phyloP scores from a whole-genome alignment of 371 early-diverging fungal species.

The Apophysomyces sp. region DNA sequence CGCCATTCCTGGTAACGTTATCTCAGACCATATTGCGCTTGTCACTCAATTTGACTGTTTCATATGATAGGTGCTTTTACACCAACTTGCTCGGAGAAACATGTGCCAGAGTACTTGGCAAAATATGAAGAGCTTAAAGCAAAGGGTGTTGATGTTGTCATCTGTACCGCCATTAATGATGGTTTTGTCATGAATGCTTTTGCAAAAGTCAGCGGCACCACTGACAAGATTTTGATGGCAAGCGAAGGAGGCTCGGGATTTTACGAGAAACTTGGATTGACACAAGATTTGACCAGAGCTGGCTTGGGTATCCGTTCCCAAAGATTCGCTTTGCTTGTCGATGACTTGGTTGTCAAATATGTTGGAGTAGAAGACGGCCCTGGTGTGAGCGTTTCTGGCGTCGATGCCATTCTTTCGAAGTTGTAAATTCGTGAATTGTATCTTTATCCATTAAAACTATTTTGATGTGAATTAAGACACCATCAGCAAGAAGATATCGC shows the following conservation, averaged over 20 bases:
- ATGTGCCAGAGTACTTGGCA: slow-evolving; percentile 66
- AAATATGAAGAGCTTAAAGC: slow-evolving; percentile 54
- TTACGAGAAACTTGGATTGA: slow-evolving; percentile 63
- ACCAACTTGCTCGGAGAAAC: slow-evolving; percentile 77
- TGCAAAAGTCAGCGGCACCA: slow-evolving; percentile 60
- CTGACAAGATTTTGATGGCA: slow-evolving; percentile 69
- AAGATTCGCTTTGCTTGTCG: slow-evolving; percentile 76
- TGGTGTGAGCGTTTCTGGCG: slow-evolving; percentile 33
- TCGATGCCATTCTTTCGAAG: slow-evolving; percentile 33
- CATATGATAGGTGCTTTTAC: slow-evolving; percentile 63
- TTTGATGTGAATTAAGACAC: neutral
- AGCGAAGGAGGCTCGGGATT: slow-evolving; percentile 70
- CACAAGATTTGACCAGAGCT: slow-evolving; percentile 45
- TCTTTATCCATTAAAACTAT: neutral
- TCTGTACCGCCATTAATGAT: slow-evolving; percentile 61
- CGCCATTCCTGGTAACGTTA: slow-evolving; percentile 66
- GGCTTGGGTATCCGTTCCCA: slow-evolving; percentile 48
- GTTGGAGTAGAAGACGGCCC: slow-evolving; percentile 67
- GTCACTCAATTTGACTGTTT: neutral
- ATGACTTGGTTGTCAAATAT: slow-evolving; percentile 69
- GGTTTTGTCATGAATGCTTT: slow-evolving; percentile 79
- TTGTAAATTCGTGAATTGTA: slow-evolving; percentile 2
- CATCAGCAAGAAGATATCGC: too few species aligned
- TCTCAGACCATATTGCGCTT: neutral
- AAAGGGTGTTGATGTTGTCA: slow-evolving; percentile 69